Evolutionary conservation across 371 early-diverging fungal species (phyloP), one percentile per base, ranked within the genome.

Genomic region (Rhizopus stolonifer): DNA sequence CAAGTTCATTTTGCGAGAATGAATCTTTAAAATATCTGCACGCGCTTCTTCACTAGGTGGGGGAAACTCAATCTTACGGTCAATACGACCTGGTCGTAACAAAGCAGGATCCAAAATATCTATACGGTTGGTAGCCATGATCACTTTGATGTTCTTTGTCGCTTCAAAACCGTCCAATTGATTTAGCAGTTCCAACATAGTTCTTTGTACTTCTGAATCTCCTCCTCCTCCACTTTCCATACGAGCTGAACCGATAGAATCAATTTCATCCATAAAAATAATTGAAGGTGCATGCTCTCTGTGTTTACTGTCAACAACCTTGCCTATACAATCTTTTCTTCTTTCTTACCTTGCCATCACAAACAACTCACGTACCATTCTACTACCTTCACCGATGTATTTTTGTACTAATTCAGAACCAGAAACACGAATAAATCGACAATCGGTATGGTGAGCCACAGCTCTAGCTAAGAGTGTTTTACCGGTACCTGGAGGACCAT

Each of bases 301-400:
- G n/a, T n/a, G n/a, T n/a, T n/a, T n/a, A n/a, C n/a, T n/a, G n/a
- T n/a, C n/a, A n/a, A n/a, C n/a, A n/a, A 83, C 3, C 94, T 87
- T 0, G 94, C 89, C 69, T 96, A 94, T 67, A 96, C 95, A 1
- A 92, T 91, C 64, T 95, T 96, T 17, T 96, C 98, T 0, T 92
- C 84, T 58, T 95, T 97, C n/a, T 53, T 65, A 74, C 73, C 97
- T 89, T 25, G 99, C 99, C 94, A 99, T 96, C 59, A 96, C 97
- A 70, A 99, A 99, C 48, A 99, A 82, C 69, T 99, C 99, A 52
- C 99, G 88, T 19, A 99, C 97, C 99, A 99, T 98, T 57, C 99
- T 84, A 22, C 99, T 99, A 56, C 99, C 99, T 79, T 99, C 99
- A 67, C 99, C 99, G 46, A 77, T 74, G 57, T 86, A n/a, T 93